Evolutionary conservation across 2,329 filamentous ascomycete species (phyloP), one percentile per base, ranked within the genome.

Genomic region (Aspergillus sp.): DNA sequence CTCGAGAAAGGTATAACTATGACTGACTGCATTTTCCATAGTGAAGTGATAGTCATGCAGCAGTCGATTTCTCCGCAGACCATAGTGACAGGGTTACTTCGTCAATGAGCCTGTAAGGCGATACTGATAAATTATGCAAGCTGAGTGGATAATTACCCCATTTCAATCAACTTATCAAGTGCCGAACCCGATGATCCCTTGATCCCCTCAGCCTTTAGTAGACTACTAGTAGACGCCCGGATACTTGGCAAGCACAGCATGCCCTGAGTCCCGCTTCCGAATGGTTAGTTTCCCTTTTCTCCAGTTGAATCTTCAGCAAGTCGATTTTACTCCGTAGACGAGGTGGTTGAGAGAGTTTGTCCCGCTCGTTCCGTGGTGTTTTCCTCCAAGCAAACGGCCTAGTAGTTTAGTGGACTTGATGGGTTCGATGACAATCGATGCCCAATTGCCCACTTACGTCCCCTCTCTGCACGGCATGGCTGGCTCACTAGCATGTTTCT

Each of bases 281-380:
- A 17, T 53, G 41, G 51, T 39, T 53, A 27, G 40, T 53, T 45
- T 41, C 51, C 23, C 17, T 46, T 53, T 53, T 41, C 45, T 53
- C 51, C 39, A 23, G 27, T 31, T 31, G 8, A 31, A 11, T 31
- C 27, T 31, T 31, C 9, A 31, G 27, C 27, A 9, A 11, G 27
- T 31, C 9, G 27, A 31, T 31, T 31, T 31, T 31, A 9, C 27
- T 31, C 27, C 27, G 27, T 31, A 9, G 27, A 31, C 8, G 9
- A 31, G 27, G 27, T 4, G 9, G 27, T 31, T 8, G 27, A 9
- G 27, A 31, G 24, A 53, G 31, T 45, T 19, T 35, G 12, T 14
- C 17, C 41, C 19, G 19, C n/a, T 21, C 51, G 21, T 39, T 37
- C 35, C 15, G 12, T 37, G 14, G 35, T 37, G 14, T 37, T n/a